Base-by-base conservation (phyloP, 768 basidiomycete genomes). In the Psilocybe azurescens region DNA sequence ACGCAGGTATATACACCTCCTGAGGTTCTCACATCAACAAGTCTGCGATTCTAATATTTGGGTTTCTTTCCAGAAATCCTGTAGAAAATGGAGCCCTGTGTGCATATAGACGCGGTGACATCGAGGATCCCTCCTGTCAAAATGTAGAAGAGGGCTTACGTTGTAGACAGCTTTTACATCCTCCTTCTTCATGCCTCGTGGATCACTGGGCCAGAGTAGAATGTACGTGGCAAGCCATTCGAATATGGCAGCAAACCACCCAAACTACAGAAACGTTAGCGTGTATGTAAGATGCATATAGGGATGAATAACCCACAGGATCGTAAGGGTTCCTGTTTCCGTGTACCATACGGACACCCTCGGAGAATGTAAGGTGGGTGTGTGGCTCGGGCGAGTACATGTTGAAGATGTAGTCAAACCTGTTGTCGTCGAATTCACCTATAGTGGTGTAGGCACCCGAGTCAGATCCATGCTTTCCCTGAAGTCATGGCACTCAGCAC, bases 381-480 rank as follows among this genome's bases (percentile, higher is more conserved):
- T 81, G 78, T 7, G 80, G 81, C 2, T 74, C 66, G 32, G 70
- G 58, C 1, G 80, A 74, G 66, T 80, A 81, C 74, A 78, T 75
- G 38, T 77, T 57, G 70, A 83, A 81, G 14, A 78, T 63, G 47
- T 72, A 66, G 55, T 78, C 66, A 68, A 81, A 83, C 52, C 79
- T 73, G 0, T 65, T 65, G 38, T 75, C 69, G 65, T 81, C 79
- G 59, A 79, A 78, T 38, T 78, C 76, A 59, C 81, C 81, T 0
- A 69, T 67, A 13, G 70, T 66, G 29, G 76, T 81, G 62, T 76
- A 81, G 3, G 69, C 63, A 38, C 73, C 77, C 7, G 77, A 67
- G 67, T 81, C 79, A 24, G 81, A 82, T 13, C 80, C 80, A 53
- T 82, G 81, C 58, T 77, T 79, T 39, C 62, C 80, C 80, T 81